A percentile compares a stretch with the other conserved stretches of the same genome.
Evolutionary conservation across 768 basidiomycete genomes (phyloP).

Genomic region (Leccinellum luteum): DNA sequence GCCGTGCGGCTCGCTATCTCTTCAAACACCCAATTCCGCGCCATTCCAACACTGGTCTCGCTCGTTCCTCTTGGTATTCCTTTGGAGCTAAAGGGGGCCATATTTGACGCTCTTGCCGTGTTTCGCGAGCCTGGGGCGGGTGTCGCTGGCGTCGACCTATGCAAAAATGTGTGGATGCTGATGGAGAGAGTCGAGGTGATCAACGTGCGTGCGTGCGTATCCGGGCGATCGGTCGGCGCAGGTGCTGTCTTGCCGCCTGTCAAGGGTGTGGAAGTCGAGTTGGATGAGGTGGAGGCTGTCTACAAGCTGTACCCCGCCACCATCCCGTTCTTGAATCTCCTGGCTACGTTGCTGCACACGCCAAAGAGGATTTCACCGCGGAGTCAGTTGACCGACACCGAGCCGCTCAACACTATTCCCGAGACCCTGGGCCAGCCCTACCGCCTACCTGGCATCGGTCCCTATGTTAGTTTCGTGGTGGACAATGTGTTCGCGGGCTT

Average conservation of each 20-base stretch:
- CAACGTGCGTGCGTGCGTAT: constrained; percentile 57
- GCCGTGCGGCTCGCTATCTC: constrained; percentile 79
- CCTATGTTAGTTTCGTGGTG: constrained; percentile 80
- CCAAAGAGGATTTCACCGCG: constrained; percentile 67
- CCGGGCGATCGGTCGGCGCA: constrained; percentile 24
- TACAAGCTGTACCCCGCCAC: constrained; percentile 84
- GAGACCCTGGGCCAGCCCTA: constrained; percentile 79
- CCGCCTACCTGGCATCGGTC: constrained; percentile 74
- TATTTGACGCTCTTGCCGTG: constrained; percentile 77
- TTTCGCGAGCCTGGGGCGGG: constrained; percentile 85
- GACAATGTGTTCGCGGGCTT: constrained; percentile 87
- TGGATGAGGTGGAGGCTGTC: constrained; percentile 83
- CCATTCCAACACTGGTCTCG: constrained; percentile 74
- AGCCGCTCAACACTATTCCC: constrained; percentile 71
- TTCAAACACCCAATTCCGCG: constrained; percentile 74
- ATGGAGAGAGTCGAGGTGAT: constrained; percentile 86
- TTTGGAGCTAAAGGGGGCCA: constrained; percentile 81
- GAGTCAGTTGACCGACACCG: constrained; percentile 56
- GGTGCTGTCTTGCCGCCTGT: constrained; percentile 45
- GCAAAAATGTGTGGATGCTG: constrained; percentile 75
- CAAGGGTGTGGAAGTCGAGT: constrained; percentile 80
- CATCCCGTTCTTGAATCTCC: constrained; percentile 80
- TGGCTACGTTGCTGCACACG: constrained; percentile 80
- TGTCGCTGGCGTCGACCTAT: constrained; percentile 69
- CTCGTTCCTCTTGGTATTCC: constrained; percentile 78